Percentiles rank a stretch among this genome's conserved stretches.
Evolutionary conservation across 768 basidiomycete species (phyloP).

Genomic region (Leccinum fibrillosum): DNA sequence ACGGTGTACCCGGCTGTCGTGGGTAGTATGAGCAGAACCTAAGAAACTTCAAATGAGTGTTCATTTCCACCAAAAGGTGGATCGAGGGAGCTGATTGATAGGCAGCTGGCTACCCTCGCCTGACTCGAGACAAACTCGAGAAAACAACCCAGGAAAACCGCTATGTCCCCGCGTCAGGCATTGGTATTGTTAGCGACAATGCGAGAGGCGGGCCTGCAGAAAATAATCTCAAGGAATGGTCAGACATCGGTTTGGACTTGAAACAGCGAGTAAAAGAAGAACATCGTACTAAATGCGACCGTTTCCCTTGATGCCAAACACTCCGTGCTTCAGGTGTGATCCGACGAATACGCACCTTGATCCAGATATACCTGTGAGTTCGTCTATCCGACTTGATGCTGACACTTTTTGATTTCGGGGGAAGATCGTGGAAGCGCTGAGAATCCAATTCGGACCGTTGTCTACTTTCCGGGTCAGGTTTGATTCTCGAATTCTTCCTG

Average conservation of each 20-base stretch:
- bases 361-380: slow-evolving; percentile 30
- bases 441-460: slow-evolving; percentile 42
- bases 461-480: slow-evolving; percentile 37
- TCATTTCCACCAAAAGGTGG: neutral
- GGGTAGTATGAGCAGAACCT: neutral
- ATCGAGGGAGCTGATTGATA: neutral
- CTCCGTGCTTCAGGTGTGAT: slow-evolving; percentile 21
- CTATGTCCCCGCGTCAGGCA: slow-evolving; percentile 44
- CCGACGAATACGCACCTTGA: slow-evolving; percentile 31
- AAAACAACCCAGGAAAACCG: slow-evolving; percentile 34
- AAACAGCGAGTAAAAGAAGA: slow-evolving; percentile 21
- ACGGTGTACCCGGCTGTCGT: slow-evolving; percentile 24
- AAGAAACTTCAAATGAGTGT: neutral
- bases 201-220: slow-evolving; percentile 36
- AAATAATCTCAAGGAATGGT: slow-evolving; percentile 31
- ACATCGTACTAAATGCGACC: neutral
- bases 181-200: slow-evolving; percentile 39
- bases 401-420: neutral
- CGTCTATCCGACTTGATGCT: neutral
- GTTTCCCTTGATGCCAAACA: neutral
- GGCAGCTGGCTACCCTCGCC: slow-evolving; percentile 33
- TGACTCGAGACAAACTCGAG: slow-evolving; percentile 38
- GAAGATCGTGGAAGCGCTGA: slow-evolving; percentile 39
- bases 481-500: neutral
- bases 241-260: slow-evolving; percentile 37